Percentiles rank a stretch among this genome's conserved stretches.
Evolutionary conservation across 768 basidiomycete genomes (phyloP).

Genomic region (Terana coerulea): DNA sequence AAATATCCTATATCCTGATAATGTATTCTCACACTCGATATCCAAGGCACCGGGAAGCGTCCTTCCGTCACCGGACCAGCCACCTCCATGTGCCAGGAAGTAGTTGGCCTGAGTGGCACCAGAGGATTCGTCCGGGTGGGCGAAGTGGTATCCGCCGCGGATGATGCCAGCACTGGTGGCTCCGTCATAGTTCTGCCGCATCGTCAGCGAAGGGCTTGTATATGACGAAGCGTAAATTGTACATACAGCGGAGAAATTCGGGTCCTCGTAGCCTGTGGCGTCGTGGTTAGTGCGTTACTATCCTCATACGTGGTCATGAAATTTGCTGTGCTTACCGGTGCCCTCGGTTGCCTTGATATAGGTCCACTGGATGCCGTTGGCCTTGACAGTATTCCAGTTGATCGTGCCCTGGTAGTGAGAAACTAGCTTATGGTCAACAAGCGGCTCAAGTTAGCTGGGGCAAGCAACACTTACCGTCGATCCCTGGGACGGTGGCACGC

Average conservation of each 20-base stretch:
- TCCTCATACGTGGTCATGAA: background rate
- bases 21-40: constrained; percentile 46
- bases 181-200: constrained; percentile 42
- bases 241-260: constrained; percentile 35
- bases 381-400: constrained; percentile 48
- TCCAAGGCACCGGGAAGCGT: constrained; percentile 65
- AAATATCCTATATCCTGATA: background rate
- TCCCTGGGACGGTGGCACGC: constrained; percentile 11
- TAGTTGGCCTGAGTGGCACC: constrained; percentile 58
- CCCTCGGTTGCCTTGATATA: constrained; percentile 71
- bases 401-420: constrained; percentile 46
- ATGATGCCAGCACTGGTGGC: constrained; percentile 54
- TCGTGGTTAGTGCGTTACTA: background rate
- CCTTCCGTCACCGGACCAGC: constrained; percentile 51
- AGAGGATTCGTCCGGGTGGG: constrained; percentile 46
- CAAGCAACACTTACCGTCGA: constrained; percentile 7
- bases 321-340: constrained; percentile 33
- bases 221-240: background rate
- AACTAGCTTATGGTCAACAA: constrained; percentile 24
- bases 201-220: background rate
- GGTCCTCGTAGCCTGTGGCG: constrained; percentile 34
- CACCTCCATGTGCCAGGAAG: constrained; percentile 57
- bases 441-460: background rate
- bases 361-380: constrained; percentile 50
- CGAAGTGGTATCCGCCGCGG: constrained; percentile 60